phyloP scores from a whole-genome alignment of 148 eudicot species.

The Spergularia marina region DNA sequence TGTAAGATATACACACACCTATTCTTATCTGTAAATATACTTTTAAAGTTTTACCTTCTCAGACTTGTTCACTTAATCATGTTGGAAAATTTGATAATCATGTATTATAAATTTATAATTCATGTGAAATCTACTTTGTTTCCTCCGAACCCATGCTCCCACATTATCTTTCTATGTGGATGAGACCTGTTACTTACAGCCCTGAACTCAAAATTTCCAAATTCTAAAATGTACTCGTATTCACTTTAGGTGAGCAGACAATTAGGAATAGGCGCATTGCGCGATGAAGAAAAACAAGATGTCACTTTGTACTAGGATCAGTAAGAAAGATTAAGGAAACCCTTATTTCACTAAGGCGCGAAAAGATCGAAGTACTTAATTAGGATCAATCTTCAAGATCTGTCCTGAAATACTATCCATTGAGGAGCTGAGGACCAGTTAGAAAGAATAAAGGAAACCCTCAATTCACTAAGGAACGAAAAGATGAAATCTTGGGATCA shows the following conservation, averaged over 20 bases:
- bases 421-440: neutral
- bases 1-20: constrained; percentile 36
- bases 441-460: neutral
- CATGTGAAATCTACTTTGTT: neutral
- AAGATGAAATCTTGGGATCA: neutral
- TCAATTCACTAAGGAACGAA: neutral
- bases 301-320: too few species aligned
- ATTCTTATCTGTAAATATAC: constrained; percentile 12
- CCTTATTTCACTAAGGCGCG: neutral
- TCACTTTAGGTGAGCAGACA: neutral
- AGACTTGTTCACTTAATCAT: neutral
- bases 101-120: neutral
- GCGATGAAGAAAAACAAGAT: too few species aligned
- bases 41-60: neutral
- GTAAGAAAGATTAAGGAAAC: too few species aligned
- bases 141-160: constrained; percentile 4
- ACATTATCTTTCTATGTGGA: neutral
- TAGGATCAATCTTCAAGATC: neutral
- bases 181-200: neutral
- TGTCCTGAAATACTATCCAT: neutral
- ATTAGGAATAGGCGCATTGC: too few species aligned
- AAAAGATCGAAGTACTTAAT: neutral
- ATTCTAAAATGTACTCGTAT: neutral
- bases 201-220: neutral
- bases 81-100: neutral